phyloP scores from a whole-genome alignment of 371 early-diverging fungal species.

The Syncephalastrum sp. region DNA sequence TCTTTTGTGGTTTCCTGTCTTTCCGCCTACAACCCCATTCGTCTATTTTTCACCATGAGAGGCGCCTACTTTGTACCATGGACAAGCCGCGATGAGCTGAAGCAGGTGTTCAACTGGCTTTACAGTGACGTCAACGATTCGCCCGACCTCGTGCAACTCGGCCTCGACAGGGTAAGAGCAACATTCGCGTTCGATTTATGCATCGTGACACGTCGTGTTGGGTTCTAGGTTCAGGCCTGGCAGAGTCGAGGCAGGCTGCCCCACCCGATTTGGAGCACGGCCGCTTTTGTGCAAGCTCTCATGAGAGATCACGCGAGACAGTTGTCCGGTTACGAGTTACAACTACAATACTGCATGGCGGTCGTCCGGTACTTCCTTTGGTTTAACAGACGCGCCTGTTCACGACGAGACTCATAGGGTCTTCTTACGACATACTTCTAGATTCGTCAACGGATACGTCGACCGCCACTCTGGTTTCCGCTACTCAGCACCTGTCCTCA shows the following conservation, averaged over 20 bases:
- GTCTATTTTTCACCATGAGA: not conserved
- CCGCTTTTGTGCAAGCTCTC: constrained; percentile 51
- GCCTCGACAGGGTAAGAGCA: constrained; percentile 8
- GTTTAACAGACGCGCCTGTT: too few relatives aligned
- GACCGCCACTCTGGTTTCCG: constrained; percentile 57
- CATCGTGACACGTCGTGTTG: not conserved
- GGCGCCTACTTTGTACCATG: constrained; percentile 37
- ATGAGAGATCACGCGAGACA: constrained; percentile 45
- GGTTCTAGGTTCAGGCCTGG: constrained; percentile 63
- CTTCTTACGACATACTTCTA: constrained; percentile 3
- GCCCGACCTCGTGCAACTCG: constrained; percentile 17
- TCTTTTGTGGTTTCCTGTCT: too few relatives aligned
- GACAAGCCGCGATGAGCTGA: constrained; percentile 43
- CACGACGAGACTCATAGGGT: too few relatives aligned
- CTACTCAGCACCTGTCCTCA: constrained; percentile 51
- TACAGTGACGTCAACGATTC: constrained; percentile 32
- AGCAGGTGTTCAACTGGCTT: constrained; percentile 44
- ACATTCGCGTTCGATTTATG: not conserved
- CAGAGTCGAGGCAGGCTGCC: constrained; percentile 58
- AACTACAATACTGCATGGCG: constrained; percentile 58
- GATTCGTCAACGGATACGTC: constrained; percentile 69
- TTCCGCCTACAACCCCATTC: too few relatives aligned
- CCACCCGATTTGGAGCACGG: constrained; percentile 57
- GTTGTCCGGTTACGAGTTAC: constrained; percentile 53
- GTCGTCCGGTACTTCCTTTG: constrained; percentile 37